phyloP scores from a whole-genome alignment of 768 basidiomycete genomes.

The Termitomyces sp. region DNA sequence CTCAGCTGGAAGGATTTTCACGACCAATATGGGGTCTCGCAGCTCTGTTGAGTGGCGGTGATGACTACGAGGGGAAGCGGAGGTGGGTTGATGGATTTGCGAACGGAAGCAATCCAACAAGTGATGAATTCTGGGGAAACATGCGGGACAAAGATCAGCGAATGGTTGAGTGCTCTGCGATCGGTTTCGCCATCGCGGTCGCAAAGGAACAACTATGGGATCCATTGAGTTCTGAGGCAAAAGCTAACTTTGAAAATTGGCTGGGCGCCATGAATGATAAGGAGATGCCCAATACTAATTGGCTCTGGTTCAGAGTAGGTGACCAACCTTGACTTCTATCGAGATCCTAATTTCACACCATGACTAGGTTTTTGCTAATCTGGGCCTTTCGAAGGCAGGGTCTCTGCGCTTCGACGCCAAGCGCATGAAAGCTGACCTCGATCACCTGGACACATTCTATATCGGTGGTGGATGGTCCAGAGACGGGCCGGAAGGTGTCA shows the following conservation, averaged over 20 bases:
- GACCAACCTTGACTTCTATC: not conserved
- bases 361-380: conserved; percentile 65
- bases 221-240: conserved; percentile 45
- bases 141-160: conserved; percentile 74
- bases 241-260: conserved; percentile 59
- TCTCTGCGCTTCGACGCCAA: conserved; percentile 50
- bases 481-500: conserved; percentile 71
- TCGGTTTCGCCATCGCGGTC: conserved; percentile 67
- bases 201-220: conserved; percentile 64
- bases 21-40: conserved; percentile 75
- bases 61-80: conserved; percentile 48
- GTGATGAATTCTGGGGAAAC: conserved; percentile 71
- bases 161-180: conserved; percentile 79
- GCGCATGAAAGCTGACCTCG: conserved; percentile 68
- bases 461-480: conserved; percentile 72
- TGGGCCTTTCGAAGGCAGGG: conserved; percentile 60
- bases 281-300: conserved; percentile 80
- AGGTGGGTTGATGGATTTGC: conserved; percentile 65
- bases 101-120: conserved; percentile 62
- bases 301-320: conserved; percentile 75
- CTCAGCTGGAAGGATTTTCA: conserved; percentile 73
- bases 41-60: conserved; percentile 61
- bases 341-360: not conserved
- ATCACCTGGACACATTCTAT: conserved; percentile 77
- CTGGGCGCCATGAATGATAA: conserved; percentile 76